Percentiles rank a stretch among this genome's conserved stretches.
phyloP scores from a whole-genome alignment of 345 rosid species.

The Bruguiera parviflora region DNA sequence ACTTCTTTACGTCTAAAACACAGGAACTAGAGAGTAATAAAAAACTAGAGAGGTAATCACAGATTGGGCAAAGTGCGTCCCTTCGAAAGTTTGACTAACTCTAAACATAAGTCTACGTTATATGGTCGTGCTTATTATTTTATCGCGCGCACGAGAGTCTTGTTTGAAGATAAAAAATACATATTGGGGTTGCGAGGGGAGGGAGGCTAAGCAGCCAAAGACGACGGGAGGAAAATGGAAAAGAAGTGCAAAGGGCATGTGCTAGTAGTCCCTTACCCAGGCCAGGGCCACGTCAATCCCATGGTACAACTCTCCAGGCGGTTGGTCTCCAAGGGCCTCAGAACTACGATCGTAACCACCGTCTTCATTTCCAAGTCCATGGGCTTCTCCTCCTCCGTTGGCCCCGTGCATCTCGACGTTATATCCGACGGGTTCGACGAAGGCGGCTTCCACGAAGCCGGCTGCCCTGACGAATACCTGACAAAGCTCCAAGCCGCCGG shows the following conservation, averaged over 20 bases:
- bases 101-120: too few species aligned
- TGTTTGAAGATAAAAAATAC: too few species aligned
- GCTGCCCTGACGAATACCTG: neutral
- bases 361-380: constrained; percentile 19
- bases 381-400: constrained; percentile 14
- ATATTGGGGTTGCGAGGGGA: too few species aligned
- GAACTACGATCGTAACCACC: constrained; percentile 8
- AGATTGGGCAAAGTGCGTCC: too few species aligned
- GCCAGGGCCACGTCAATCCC: constrained; percentile 22
- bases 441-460: constrained; percentile 1
- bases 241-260: constrained; percentile 5
- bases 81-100: too few species aligned
- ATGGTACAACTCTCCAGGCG: constrained; percentile 25
- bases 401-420: constrained; percentile 8
- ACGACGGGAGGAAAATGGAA: neutral
- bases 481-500: neutral
- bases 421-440: constrained; percentile 25
- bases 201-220: neutral
- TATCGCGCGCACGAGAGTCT: too few species aligned
- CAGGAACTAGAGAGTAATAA: too few species aligned
- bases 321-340: constrained; percentile 19
- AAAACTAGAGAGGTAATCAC: too few species aligned
- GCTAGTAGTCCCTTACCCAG: constrained; percentile 21
- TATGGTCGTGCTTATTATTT: too few species aligned
- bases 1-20: too few species aligned